Conservation (phyloP, 805 yeast species). For the Metahyphopichia silvanorum region DNA sequence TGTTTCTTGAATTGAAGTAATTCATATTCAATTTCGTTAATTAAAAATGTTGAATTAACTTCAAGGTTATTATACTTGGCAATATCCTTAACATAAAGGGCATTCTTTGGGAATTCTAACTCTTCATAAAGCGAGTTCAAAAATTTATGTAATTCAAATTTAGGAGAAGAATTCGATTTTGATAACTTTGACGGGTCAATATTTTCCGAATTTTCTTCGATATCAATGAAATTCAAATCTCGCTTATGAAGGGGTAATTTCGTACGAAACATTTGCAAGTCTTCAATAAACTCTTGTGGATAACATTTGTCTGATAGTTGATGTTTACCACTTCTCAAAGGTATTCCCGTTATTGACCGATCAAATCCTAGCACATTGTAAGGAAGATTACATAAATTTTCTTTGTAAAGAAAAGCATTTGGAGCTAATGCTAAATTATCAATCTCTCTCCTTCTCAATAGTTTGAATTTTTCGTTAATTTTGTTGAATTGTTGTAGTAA, state of each 20-base stretch:
- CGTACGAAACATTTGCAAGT: constrained; percentile 26
- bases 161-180: constrained; percentile 1
- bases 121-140: constrained; percentile 16
- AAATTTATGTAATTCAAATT: constrained; percentile 9
- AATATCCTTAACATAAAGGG: constrained; percentile 25
- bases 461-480: constrained; percentile 32
- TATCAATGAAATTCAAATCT: constrained; percentile 33
- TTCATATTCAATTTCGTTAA: constrained; percentile 20
- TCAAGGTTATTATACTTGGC: constrained; percentile 20
- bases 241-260: constrained; percentile 29
- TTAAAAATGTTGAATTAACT: constrained; percentile 4
- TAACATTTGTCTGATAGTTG: constrained; percentile 16
- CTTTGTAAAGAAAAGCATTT: constrained; percentile 26
- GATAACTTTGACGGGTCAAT: constrained; percentile 15
- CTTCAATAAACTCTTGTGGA: constrained; percentile 40
- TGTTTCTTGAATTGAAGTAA: constrained; percentile 25
- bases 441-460: constrained; percentile 32
- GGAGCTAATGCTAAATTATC: constrained; percentile 23
- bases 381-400: constrained; percentile 25
- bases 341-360: constrained; percentile 35
- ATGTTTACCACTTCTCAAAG: constrained; percentile 24
- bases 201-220: constrained; percentile 12
- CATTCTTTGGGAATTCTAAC: constrained; percentile 19
- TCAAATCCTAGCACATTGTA: constrained; percentile 44
- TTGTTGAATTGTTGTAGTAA: constrained; percentile 34